phyloP scores from a whole-genome alignment of 2,329 filamentous ascomycete species.

The Pseudocercospora crystallina region DNA sequence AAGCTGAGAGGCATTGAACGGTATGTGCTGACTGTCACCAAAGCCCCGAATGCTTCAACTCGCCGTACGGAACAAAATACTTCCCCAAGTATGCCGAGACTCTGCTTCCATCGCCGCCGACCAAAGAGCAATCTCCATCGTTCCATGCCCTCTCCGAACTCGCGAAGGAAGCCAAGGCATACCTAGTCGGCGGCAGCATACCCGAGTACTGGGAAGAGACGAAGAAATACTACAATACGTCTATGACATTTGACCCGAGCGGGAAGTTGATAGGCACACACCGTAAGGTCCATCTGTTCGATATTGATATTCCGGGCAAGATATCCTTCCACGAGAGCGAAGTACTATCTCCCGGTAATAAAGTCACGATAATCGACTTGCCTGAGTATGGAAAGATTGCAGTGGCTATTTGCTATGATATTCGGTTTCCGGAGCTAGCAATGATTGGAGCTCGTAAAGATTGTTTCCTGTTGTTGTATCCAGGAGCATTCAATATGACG shows the following conservation, averaged over 20 bases:
- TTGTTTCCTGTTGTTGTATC: constrained; percentile 87
- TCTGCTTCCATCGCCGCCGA: constrained; percentile 74
- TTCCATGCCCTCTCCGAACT: constrained; percentile 81
- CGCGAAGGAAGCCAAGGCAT: constrained; percentile 74
- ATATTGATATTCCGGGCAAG: constrained; percentile 95
- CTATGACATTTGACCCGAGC: constrained; percentile 74
- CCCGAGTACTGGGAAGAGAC: constrained; percentile 70
- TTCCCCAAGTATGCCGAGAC: constrained; percentile 92
- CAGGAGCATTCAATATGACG: constrained; percentile 94
- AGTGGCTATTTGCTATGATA: constrained; percentile 94
- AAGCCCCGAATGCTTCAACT: constrained; percentile 94
- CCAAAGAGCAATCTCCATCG: constrained; percentile 69
- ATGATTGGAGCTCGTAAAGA: constrained; percentile 82
- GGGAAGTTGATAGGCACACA: constrained; percentile 83
- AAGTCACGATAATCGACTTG: constrained; percentile 80
- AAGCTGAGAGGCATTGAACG: constrained; percentile 45
- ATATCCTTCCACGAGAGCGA: constrained; percentile 90
- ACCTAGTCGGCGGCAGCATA: constrained; percentile 88
- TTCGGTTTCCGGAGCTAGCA: constrained; percentile 92
- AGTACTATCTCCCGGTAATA: constrained; percentile 80
- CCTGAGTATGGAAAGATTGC: constrained; percentile 86
- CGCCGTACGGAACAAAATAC: constrained; percentile 86
- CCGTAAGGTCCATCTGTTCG: constrained; percentile 93
- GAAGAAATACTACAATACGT: constrained; percentile 87
- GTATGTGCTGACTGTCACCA: constrained; percentile 55